Evolutionary conservation across 192 early-diverging fungal species (phyloP), one percentile per base, ranked within the genome.

Genomic region (Thamnidium elegans): DNA sequence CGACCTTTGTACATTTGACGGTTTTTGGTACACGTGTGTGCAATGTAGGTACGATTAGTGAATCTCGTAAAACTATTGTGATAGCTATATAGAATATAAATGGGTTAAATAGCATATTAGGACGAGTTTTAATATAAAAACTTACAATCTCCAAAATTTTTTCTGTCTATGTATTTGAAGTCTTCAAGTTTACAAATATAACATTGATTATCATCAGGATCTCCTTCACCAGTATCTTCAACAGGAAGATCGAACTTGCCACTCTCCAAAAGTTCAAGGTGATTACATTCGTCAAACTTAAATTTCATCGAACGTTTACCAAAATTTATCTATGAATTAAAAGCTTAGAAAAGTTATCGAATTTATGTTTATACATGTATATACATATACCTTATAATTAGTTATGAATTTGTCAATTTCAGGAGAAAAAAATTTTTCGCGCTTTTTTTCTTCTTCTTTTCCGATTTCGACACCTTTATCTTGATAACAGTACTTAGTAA

Each of bases 1-100:
- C 30, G 0, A 20, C n/a, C 0, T 20, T 0, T 3, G 4, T 0
- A 2, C 8, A n/a, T 7, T 34, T 4, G 0, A 4, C 5, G n/a
- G 32, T 26, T 26, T 26, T 19, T 17, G n/a, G 8, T 7, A 56
- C 36, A 39, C 15, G 10, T 9, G 8, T 9, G 3, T 1, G 11
- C n/a, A 19, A 4, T 2, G 3, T 11, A 1, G 32, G 3, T 56
- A 17, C 31, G 17, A 56, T 20, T 5, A 3, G 7, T 17, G n/a
- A 3, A 20, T 17, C 31, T 56, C 8, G 1, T 34, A 39, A 34
- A 17, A 20, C 3, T 11, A 56, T 34, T 10, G 15, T 36, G n/a
- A 19, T 19, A 34, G 55, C 14, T 19, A 3, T 1, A 7, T 36
- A 34, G 9, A 20, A 6, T 10, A 26, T 26, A 2, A 3, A 26